These are phyloP conservation scores for Vigna hirtella DNA, from an alignment of 306 rosid genomes.

Conservation along the genomic window DNA sequence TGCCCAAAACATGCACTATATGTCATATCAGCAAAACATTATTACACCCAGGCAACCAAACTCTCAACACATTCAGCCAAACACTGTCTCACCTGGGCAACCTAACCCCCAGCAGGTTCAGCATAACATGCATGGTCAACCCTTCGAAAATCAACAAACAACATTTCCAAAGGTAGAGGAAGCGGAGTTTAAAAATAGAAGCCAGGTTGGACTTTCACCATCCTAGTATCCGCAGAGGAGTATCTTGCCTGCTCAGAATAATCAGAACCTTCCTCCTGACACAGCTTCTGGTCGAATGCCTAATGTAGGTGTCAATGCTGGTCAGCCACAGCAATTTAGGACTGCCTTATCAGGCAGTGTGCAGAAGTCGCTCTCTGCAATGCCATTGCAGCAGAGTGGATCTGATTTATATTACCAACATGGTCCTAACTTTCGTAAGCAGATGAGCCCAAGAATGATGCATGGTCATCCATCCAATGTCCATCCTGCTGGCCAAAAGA, in stretches of 20 bases:
- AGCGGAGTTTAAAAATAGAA: slow-evolving; percentile 66
- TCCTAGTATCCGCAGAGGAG: slow-evolving; percentile 73
- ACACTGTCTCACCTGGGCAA: slow-evolving; percentile 63
- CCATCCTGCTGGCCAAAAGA: no score
- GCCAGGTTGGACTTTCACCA: slow-evolving; percentile 76
- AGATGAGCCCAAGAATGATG: no score
- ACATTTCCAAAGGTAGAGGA: slow-evolving; percentile 63
- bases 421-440: no score
- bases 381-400: no score
- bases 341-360: no score
- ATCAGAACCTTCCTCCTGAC: slow-evolving; percentile 54
- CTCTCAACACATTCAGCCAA: slow-evolving; percentile 66
- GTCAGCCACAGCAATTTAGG: no score
- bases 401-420: no score
- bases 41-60: slow-evolving; percentile 65
- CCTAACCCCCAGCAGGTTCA: slow-evolving; percentile 63
- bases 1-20: slow-evolving; percentile 71
- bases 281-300: no score
- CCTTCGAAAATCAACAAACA: slow-evolving; percentile 66
- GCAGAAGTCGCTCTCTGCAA: no score
- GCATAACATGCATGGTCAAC: slow-evolving; percentile 63
- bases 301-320: no score
- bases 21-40: slow-evolving; percentile 72
- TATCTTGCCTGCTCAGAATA: slow-evolving; percentile 60
- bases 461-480: no score